Evolutionary conservation across 345 rosid genomes (phyloP).

Genomic region (Reutealis trisperma): DNA sequence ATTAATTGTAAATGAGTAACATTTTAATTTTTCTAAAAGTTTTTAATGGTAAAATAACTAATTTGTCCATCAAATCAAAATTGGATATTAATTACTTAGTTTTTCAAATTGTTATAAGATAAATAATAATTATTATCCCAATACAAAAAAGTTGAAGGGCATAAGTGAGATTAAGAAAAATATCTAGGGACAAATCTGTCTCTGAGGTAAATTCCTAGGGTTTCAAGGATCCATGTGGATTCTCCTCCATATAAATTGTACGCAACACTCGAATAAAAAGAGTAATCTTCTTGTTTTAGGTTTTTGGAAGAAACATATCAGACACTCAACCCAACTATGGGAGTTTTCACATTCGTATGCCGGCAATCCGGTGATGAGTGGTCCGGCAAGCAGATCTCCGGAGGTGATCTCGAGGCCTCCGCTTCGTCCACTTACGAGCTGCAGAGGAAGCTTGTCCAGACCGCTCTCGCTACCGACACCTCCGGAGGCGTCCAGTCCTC

Average conservation of each 20-base stretch:
- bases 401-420: conserved; percentile 64
- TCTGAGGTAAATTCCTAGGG: background rate
- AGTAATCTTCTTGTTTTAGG: background rate
- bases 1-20: no score
- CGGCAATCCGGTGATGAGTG: conserved; percentile 57
- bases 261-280: no score
- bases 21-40: no score
- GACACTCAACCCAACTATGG: conserved; percentile 6
- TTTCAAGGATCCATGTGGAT: background rate
- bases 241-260: background rate
- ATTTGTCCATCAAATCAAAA: no score
- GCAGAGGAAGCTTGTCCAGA: conserved; percentile 74
- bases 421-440: conserved; percentile 67
- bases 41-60: no score
- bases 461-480: conserved; percentile 57
- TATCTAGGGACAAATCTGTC: background rate
- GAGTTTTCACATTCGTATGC: conserved; percentile 70
- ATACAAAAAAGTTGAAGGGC: no score
- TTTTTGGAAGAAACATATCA: background rate
- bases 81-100: no score
- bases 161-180: background rate
- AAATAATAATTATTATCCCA: no score
- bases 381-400: conserved; percentile 71
- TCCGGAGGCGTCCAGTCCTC: conserved; percentile 84
- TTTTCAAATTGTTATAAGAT: no score